These are phyloP conservation scores for Penicillium crustosum DNA, from an alignment of 2,329 filamentous ascomycete genomes.

Conservation along the genomic window DNA sequence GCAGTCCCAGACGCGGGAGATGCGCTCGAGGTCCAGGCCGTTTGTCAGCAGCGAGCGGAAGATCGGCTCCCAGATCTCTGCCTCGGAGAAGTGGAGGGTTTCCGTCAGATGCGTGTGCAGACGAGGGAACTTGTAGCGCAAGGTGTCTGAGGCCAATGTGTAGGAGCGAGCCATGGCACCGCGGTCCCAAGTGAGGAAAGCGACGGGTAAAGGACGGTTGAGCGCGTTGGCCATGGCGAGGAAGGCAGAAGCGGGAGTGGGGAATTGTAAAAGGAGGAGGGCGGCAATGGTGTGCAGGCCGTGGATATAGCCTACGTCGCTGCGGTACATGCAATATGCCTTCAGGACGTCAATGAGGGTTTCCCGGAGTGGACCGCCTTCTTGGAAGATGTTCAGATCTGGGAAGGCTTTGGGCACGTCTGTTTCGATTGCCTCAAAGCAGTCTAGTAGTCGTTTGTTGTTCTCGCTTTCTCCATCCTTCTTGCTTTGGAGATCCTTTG, in stretches of 20 bases:
- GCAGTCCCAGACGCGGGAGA: slow-evolving; percentile 61
- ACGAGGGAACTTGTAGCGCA: slow-evolving; percentile 59
- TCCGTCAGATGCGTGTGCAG: slow-evolving; percentile 54
- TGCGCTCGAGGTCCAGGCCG: slow-evolving; percentile 53
- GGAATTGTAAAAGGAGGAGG: slow-evolving; percentile 58
- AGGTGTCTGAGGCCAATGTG: slow-evolving; percentile 54
- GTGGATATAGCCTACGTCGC: slow-evolving; percentile 60
- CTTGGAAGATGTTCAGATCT: slow-evolving; percentile 58
- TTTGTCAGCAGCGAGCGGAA: slow-evolving; percentile 55
- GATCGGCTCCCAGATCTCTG: slow-evolving; percentile 54
- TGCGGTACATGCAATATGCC: slow-evolving; percentile 64
- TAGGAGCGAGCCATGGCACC: slow-evolving; percentile 58
- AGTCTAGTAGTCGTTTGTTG: slow-evolving; percentile 49
- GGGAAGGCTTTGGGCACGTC: slow-evolving; percentile 58
- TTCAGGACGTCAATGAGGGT: slow-evolving; percentile 59
- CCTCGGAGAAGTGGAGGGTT: slow-evolving; percentile 40
- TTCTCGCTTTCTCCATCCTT: slow-evolving; percentile 45
- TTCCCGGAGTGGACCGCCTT: slow-evolving; percentile 54
- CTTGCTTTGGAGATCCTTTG: slow-evolving; percentile 49
- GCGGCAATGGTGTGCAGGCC: slow-evolving; percentile 61
- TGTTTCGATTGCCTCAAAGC: slow-evolving; percentile 54
- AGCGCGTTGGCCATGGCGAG: slow-evolving; percentile 60
- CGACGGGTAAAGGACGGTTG: slow-evolving; percentile 60
- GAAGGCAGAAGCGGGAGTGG: slow-evolving; percentile 55
- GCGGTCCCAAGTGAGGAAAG: slow-evolving; percentile 60